Evolutionary conservation across 2,329 filamentous ascomycete species (phyloP), one percentile per base, ranked within the genome.

Genomic region (Pseudocercospora eumusae): DNA sequence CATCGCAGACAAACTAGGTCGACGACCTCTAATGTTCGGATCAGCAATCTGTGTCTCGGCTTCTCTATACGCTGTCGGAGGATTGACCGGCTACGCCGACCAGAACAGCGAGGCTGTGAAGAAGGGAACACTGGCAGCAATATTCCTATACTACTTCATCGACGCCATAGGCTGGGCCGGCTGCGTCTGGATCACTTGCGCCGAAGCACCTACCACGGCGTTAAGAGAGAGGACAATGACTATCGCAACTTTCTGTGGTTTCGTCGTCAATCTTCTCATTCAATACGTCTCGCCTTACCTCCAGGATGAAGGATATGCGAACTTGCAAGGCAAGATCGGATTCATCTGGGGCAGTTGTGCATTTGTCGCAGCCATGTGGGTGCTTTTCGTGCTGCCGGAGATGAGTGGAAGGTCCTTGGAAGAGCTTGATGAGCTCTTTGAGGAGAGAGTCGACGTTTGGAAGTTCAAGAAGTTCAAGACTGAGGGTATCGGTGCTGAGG

Each of bases 121-220:
- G 13, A 57, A 57, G n/a, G 59, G 59, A 28, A 61, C 59, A 9
- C 20, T 61, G 8, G 59, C 59, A 5, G 59, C 59, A 2, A 61
- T 62, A 31, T 62, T 62, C 42, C 11, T 62, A 20, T 62, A 56
- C 33, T 57, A 57, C 21, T 61, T 61, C 36, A 53, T 61, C 36
- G 47, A 57, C 23, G 47, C 59, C 11, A 45, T 57, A 18, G 59
- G 59, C 1, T 57, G 55, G 59, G 54, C 54, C 2, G 45, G 54
- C 15, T 61, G 61, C 40, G 61, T 63, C 6, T 63, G 61, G 61
- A 63, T 63, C 10, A 64, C 61, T 2, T 64, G 57, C 21, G 61
- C 61, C 8, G 57, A 60, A 36, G 57, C 57, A 20, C 61, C 61
- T 8, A 60, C 61, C 13, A 61, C 61, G 10, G 54, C 54, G 15